Conservation (phyloP, 306 rosid genomes). For the Pyrus bretschneideri region DNA sequence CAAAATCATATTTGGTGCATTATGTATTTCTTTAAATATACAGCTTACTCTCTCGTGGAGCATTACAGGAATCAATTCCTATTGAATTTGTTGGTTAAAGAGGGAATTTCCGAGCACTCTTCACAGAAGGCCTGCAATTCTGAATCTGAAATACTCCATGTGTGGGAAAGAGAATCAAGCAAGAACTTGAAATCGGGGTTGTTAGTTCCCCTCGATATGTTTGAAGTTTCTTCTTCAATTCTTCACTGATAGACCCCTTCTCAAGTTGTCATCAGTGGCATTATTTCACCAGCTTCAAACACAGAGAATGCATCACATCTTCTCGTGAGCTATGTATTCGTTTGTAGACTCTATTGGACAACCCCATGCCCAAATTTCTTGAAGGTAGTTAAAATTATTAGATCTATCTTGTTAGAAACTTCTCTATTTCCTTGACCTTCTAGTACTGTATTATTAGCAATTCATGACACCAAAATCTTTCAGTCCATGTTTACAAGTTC, state of each 20-base stretch:
- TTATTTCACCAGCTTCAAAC: not conserved
- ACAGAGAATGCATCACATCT: not conserved
- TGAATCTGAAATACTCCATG: constrained; percentile 10
- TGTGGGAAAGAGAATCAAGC: constrained; percentile 16
- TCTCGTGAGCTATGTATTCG: not conserved
- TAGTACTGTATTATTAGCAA: not conserved
- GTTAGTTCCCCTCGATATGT: constrained; percentile 7
- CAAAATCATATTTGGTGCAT: constrained; percentile 22
- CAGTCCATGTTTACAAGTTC: not conserved
- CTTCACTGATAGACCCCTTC: constrained; percentile 4
- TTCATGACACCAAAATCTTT: not conserved
- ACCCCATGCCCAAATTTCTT: not conserved
- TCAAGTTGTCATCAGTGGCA: not conserved
- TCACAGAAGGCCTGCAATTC: constrained; percentile 10
- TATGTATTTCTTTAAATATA: constrained; percentile 35
- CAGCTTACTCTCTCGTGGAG: constrained; percentile 35
- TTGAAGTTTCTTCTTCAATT: constrained; percentile 1
- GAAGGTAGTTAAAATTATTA: not conserved
- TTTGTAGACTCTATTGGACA: not conserved
- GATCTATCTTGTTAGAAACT: constrained; percentile 1
- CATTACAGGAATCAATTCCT: constrained; percentile 28
- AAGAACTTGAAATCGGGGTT: not conserved
- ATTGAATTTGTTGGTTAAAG: constrained; percentile 27
- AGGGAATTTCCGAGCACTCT: constrained; percentile 28
- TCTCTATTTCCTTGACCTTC: not conserved